phyloP scores from a whole-genome alignment of 139 green algal genomes.

The Medakamo hakoo region DNA sequence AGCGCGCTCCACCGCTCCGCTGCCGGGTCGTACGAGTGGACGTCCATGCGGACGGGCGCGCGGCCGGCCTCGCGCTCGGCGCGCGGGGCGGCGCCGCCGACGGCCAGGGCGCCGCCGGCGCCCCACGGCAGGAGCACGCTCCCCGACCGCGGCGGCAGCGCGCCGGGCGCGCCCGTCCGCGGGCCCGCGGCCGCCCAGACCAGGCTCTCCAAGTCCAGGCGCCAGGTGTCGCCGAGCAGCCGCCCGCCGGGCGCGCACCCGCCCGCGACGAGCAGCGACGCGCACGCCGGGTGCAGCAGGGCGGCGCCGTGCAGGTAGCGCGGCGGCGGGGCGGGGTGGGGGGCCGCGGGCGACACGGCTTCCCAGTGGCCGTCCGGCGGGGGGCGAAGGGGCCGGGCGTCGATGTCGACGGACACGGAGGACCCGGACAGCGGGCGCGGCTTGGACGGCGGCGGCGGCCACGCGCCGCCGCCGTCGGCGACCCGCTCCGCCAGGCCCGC shows the following conservation, averaged over 20 bases:
- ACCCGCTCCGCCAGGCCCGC: not conserved
- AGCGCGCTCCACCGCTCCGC: slow-evolving; percentile 31
- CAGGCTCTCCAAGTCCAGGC: slow-evolving; percentile 53
- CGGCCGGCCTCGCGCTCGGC: too few species aligned
- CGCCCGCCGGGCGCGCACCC: slow-evolving; percentile 66
- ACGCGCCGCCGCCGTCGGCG: not conserved
- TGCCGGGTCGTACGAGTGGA: slow-evolving; percentile 18
- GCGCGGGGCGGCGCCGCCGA: not conserved
- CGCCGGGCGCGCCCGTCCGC: not conserved
- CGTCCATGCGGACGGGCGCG: too few species aligned
- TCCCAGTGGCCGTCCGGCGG: slow-evolving; percentile 71
- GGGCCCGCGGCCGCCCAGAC: slow-evolving; percentile 33
- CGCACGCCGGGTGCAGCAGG: slow-evolving; percentile 44
- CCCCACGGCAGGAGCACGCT: not conserved
- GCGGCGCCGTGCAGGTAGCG: slow-evolving; percentile 69
- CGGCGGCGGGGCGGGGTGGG: slow-evolving; percentile 18
- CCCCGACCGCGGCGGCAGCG: not conserved
- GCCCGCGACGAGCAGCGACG: slow-evolving; percentile 57
- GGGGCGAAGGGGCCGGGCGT: slow-evolving; percentile 8
- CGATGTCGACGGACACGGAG: slow-evolving; percentile 17
- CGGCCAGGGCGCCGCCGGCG: not conserved
- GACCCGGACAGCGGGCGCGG: too few species aligned
- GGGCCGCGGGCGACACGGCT: slow-evolving; percentile 37
- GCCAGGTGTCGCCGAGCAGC: slow-evolving; percentile 74
- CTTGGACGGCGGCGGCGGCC: not conserved